Percentiles rank a stretch among this genome's conserved stretches.
phyloP scores from a whole-genome alignment of 305 asterid genomes.

The Solanum hybrid region DNA sequence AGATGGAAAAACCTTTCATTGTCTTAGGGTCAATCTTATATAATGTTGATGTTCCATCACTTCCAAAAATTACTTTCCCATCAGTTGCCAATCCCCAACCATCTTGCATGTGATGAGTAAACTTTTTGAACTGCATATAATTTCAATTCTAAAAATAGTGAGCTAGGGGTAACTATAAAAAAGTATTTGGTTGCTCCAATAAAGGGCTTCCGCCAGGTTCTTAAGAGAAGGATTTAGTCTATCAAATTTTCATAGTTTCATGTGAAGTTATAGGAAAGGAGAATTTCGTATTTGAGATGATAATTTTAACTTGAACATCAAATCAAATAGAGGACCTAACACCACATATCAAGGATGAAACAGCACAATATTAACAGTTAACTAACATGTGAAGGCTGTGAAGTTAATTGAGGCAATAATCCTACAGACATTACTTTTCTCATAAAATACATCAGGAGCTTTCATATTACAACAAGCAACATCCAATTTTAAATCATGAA shows the following conservation, averaged over 20 bases:
- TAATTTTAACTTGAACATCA: not conserved
- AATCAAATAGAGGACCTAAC: not conserved
- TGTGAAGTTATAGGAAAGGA: not conserved
- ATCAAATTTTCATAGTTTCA: not conserved
- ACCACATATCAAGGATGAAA: not conserved
- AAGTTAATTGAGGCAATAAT: not conserved
- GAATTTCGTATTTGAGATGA: not conserved
- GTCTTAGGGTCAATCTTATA: slow-evolving; percentile 60
- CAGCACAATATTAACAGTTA: not conserved
- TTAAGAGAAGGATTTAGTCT: not conserved
- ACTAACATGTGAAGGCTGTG: not conserved
- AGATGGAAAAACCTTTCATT: slow-evolving; percentile 39
- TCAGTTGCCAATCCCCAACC: slow-evolving; percentile 96
- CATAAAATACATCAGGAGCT: not conserved
- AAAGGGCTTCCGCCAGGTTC: not conserved
- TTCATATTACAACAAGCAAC: not conserved
- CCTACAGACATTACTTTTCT: not conserved
- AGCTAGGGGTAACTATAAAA: not conserved
- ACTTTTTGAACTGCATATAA: slow-evolving; percentile 37
- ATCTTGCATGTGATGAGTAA: slow-evolving; percentile 66
- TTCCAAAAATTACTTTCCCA: slow-evolving; percentile 60
- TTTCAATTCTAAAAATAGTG: not conserved
- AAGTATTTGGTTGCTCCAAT: not conserved
- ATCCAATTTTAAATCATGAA: not conserved
- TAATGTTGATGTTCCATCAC: slow-evolving; percentile 80